Evolutionary conservation across 1,139 yeast species (phyloP).

Genomic region (Ogataea hybrid): DNA sequence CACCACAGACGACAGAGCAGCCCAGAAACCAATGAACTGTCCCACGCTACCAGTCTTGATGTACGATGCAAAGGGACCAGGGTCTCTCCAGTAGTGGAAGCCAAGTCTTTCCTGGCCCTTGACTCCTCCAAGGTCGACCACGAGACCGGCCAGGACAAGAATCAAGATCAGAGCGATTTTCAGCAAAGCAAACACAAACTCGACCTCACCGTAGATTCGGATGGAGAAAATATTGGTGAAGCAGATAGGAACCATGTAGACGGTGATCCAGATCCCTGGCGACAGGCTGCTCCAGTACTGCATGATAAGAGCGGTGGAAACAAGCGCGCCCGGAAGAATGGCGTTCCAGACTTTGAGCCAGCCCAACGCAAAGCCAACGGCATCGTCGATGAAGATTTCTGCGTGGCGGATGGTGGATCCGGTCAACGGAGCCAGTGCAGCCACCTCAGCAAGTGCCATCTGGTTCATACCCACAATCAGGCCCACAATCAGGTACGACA

Average conservation of each 20-base stretch:
- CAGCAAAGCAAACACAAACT: conserved; percentile 41
- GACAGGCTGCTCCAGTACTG: conserved; percentile 46
- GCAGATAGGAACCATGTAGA: conserved; percentile 39
- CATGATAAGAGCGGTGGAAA: conserved; percentile 35
- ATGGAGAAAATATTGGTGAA: conserved; percentile 41
- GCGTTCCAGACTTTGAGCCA: conserved; percentile 42
- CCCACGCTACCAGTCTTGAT: conserved; percentile 47
- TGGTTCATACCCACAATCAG: conserved; percentile 41
- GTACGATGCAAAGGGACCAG: conserved; percentile 47
- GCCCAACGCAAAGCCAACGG: conserved; percentile 47
- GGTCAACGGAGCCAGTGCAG: conserved; percentile 43
- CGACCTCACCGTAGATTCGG: conserved; percentile 47
- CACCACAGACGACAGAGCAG: conserved; percentile 38
- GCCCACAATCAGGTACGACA: conserved; percentile 41
- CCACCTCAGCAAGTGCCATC: conserved; percentile 46
- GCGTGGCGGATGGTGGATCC: conserved; percentile 48
- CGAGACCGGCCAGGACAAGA: conserved; percentile 10
- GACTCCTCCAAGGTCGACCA: conserved; percentile 16
- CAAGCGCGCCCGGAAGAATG: conserved; percentile 31
- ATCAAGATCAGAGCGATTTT: conserved; percentile 24
- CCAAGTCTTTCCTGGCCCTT: conserved; percentile 14
- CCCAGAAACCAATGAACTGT: conserved; percentile 42
- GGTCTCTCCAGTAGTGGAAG: conserved; percentile 18
- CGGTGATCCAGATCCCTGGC: conserved; percentile 44
- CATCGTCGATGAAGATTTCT: conserved; percentile 45